A percentile compares a stretch with the other conserved stretches of the same genome.
These are phyloP conservation scores for Fusarium algeriense DNA, from an alignment of 2,329 filamentous ascomycete genomes.

Conservation along the genomic window DNA sequence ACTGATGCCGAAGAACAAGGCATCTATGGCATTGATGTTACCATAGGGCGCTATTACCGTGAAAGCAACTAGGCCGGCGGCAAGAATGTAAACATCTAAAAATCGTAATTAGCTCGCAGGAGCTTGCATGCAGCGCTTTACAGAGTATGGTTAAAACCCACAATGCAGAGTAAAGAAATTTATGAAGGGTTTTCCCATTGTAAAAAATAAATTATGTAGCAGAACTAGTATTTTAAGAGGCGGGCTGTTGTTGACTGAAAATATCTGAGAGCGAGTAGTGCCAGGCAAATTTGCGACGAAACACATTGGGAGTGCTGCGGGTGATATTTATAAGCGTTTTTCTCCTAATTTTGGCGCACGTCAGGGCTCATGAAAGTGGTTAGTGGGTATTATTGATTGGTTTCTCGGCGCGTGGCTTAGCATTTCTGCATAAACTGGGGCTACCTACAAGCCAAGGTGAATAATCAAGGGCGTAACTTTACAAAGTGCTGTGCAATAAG, in stretches of 20 bases:
- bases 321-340: neutral
- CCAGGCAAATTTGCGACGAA: neutral
- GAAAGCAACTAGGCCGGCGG: neutral
- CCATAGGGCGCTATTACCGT: neutral
- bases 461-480: neutral
- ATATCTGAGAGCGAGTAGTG: neutral
- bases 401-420: neutral
- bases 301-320: neutral
- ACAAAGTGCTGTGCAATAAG: neutral
- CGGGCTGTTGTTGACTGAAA: neutral
- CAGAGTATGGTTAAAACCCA: neutral
- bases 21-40: too few relatives aligned
- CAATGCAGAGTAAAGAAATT: neutral
- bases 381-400: neutral
- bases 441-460: neutral
- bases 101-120: neutral
- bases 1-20: too few relatives aligned
- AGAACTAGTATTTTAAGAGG: neutral
- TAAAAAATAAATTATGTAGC: neutral
- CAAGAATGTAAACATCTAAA: neutral
- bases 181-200: neutral
- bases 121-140: neutral
- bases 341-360: neutral
- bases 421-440: neutral
- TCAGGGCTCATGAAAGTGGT: neutral